phyloP scores from a whole-genome alignment of 208 protist species.

The Angomonas ambiguus region DNA sequence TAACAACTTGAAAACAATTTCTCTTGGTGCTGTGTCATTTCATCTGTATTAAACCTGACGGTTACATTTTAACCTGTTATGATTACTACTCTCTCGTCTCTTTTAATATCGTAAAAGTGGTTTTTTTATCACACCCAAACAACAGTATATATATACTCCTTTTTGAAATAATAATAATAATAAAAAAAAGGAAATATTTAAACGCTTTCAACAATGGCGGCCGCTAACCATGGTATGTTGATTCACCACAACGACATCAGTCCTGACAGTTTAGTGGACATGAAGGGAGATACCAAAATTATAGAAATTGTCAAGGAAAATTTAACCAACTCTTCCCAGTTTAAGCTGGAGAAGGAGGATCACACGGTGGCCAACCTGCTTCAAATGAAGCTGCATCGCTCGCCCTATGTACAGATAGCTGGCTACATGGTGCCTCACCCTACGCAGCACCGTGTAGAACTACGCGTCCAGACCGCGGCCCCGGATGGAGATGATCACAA shows the following conservation, averaged over 20 bases:
- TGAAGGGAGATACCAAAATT: conserved; percentile 80
- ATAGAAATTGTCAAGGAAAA: conserved; percentile 69
- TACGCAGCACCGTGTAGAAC: conserved; percentile 84
- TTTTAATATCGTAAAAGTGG: not conserved
- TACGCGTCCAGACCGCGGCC: conserved; percentile 80
- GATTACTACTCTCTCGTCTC: not conserved
- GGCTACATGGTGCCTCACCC: conserved; percentile 89
- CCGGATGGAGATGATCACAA: conserved; percentile 22
- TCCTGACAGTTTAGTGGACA: conserved; percentile 81
- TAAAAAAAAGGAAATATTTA: too few species aligned
- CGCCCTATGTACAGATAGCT: conserved; percentile 72
- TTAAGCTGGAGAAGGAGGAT: conserved; percentile 88
- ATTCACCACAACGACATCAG: conserved; percentile 91
- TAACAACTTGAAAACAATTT: too few species aligned
- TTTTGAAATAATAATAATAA: conserved; percentile 11
- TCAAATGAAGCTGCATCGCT: conserved; percentile 86
- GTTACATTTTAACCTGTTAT: too few species aligned
- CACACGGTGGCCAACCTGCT: conserved; percentile 88
- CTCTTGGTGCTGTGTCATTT: too few species aligned
- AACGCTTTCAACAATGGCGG: too few species aligned
- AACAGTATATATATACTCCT: not conserved
- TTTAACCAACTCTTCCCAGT: conserved; percentile 83
- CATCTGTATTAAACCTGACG: too few species aligned
- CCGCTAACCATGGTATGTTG: conserved; percentile 85
- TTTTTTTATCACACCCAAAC: too few species aligned